phyloP scores from a whole-genome alignment of 495 filamentous ascomycete genomes.

The Bathelium albidoporum region DNA sequence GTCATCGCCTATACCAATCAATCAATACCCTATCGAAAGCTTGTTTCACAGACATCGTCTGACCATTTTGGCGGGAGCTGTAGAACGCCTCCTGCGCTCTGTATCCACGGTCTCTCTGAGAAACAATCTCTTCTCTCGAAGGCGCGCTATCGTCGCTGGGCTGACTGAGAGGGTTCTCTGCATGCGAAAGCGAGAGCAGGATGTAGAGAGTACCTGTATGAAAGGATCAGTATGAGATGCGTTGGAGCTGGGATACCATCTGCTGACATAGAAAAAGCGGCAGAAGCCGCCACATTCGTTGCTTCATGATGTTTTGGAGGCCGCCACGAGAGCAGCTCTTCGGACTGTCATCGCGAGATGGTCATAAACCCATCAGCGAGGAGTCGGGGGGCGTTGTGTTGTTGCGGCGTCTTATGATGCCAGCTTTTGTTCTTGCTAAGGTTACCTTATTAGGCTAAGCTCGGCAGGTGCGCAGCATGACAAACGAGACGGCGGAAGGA shows the following conservation, averaged over 20 bases:
- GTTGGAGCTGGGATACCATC: not conserved
- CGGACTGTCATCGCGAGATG: not conserved
- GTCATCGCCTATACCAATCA: not conserved
- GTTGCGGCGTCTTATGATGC: conserved; percentile 1
- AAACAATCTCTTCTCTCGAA: not conserved
- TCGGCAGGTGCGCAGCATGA: not conserved
- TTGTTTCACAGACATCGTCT: not conserved
- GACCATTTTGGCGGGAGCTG: not conserved
- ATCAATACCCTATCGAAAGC: not conserved
- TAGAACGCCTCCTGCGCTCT: not conserved
- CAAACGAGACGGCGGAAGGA: not conserved
- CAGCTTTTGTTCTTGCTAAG: not conserved
- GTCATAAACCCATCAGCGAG: not conserved
- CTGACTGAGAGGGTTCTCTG: not conserved
- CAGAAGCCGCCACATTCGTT: conserved; percentile 1
- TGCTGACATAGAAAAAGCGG: conserved; percentile 5
- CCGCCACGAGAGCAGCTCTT: not conserved
- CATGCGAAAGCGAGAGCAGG: not conserved
- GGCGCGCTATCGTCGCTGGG: not conserved
- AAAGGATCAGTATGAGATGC: not conserved
- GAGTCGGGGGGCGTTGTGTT: not conserved
- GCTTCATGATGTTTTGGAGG: not conserved
- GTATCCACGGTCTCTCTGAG: not conserved
- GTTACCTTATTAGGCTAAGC: not conserved
- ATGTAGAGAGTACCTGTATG: not conserved